Conservation (phyloP, 192 early-diverging fungal genomes). For the Endogone sp. region DNA sequence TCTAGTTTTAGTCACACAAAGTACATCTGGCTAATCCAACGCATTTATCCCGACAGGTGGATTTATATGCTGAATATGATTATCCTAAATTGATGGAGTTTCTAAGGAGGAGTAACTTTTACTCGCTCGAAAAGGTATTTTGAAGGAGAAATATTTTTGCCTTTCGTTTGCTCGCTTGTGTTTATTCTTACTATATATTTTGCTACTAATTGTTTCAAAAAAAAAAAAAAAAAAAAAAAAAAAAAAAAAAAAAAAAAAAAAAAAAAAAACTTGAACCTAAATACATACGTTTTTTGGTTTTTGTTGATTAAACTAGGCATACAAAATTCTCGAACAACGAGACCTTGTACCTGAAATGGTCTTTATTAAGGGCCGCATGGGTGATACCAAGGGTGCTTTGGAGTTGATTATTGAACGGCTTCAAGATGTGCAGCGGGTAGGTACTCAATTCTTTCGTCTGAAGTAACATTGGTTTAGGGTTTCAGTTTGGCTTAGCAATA, state of each 20-base stretch:
- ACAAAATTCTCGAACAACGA: slow-evolving; percentile 75
- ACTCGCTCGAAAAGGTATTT: slow-evolving; percentile 71
- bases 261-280: too few relatives aligned
- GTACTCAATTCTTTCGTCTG: too few relatives aligned
- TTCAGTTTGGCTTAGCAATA: slow-evolving; percentile 6
- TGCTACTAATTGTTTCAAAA: too few relatives aligned
- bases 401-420: slow-evolving; percentile 91
- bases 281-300: not conserved
- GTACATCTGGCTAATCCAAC: slow-evolving; percentile 2
- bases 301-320: slow-evolving; percentile 48
- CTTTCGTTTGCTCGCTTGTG: too few relatives aligned
- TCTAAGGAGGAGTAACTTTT: slow-evolving; percentile 71
- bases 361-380: slow-evolving; percentile 94
- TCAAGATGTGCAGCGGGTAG: slow-evolving; percentile 80
- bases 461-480: slow-evolving; percentile 14
- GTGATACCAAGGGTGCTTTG: slow-evolving; percentile 89
- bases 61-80: slow-evolving; percentile 92
- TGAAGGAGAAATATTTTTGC: too few relatives aligned
- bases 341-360: slow-evolving; percentile 98
- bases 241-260: slow-evolving; percentile 15
- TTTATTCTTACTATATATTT: too few relatives aligned
- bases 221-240: slow-evolving; percentile 12
- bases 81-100: slow-evolving; percentile 76
- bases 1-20: slow-evolving; percentile 1
- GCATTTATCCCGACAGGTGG: slow-evolving; percentile 37